These are phyloP conservation scores for Kodamaea fukazawae DNA, from an alignment of 805 yeast species.

Conservation along the genomic window DNA sequence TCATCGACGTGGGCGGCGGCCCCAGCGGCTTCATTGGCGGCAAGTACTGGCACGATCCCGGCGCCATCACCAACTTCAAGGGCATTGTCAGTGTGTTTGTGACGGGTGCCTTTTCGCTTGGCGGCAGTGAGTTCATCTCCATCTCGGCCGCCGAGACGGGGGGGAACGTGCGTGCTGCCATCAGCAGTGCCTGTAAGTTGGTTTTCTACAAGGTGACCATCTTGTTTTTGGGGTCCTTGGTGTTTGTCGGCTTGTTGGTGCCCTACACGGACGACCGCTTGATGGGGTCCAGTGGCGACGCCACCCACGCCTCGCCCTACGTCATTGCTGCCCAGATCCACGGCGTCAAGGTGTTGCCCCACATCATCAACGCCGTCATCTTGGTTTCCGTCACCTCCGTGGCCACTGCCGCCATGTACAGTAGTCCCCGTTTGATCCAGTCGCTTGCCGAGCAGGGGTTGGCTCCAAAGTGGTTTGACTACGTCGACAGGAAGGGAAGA, in stretches of 20 bases:
- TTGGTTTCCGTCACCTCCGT: constrained; percentile 32
- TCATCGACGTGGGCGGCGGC: constrained; percentile 26
- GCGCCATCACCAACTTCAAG: constrained; percentile 27
- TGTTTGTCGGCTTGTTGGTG: constrained; percentile 36
- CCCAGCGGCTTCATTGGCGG: constrained; percentile 32
- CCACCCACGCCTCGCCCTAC: constrained; percentile 26
- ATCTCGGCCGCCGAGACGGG: constrained; percentile 29
- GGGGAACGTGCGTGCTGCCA: constrained; percentile 21
- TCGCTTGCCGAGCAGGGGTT: constrained; percentile 28
- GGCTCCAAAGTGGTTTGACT: constrained; percentile 27
- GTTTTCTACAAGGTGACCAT: constrained; percentile 26
- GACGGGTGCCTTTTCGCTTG: constrained; percentile 33
- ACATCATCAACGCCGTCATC: constrained; percentile 32
- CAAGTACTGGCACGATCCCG: constrained; percentile 32
- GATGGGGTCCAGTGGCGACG: constrained; percentile 29
- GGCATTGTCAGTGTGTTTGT: constrained; percentile 30
- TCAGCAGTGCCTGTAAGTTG: constrained; percentile 23
- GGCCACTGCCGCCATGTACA: constrained; percentile 32
- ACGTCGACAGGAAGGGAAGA: constrained; percentile 26
- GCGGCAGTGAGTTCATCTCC: constrained; percentile 34
- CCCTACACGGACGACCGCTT: constrained; percentile 32
- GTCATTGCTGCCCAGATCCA: constrained; percentile 28
- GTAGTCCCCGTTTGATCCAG: constrained; percentile 24
- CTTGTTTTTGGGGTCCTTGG: constrained; percentile 28
- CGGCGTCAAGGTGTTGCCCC: constrained; percentile 26